Evolutionary conservation across 768 basidiomycete genomes (phyloP).

Genomic region (Macrolepiota fuliginosa): DNA sequence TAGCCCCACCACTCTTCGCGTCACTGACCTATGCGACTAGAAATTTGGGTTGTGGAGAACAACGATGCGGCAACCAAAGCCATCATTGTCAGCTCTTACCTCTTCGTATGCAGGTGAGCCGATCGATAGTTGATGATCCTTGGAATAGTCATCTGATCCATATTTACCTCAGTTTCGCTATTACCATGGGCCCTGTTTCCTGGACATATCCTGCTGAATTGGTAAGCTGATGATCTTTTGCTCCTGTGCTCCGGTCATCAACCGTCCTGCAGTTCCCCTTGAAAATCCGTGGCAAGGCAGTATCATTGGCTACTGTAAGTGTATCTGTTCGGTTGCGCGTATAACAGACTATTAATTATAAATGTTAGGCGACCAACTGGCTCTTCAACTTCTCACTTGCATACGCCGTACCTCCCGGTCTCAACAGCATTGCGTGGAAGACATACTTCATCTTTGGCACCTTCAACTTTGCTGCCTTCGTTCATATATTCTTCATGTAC

Average conservation of each 20-base stretch:
- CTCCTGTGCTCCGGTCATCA: background rate
- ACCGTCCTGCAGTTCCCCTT: conserved; percentile 41
- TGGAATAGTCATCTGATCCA: background rate
- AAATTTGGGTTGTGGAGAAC: conserved; percentile 51
- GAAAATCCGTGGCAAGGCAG: conserved; percentile 63
- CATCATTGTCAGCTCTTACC: conserved; percentile 75
- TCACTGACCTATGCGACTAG: conserved; percentile 9
- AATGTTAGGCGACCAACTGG: conserved; percentile 46
- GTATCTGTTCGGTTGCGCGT: background rate
- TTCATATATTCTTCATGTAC: conserved; percentile 78
- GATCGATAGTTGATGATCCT: background rate
- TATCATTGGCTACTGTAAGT: conserved; percentile 47
- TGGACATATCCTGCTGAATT: conserved; percentile 74
- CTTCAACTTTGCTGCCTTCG: conserved; percentile 70
- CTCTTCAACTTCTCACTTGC: conserved; percentile 73
- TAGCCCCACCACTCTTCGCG: background rate
- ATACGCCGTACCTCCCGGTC: conserved; percentile 71
- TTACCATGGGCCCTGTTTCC: conserved; percentile 77
- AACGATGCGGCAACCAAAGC: conserved; percentile 60
- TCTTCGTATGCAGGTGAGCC: conserved; percentile 60
- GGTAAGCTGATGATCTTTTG: conserved; percentile 20
- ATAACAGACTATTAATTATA: background rate
- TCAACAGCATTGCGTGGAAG: conserved; percentile 66
- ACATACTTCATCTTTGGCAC: conserved; percentile 78
- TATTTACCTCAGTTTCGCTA: conserved; percentile 46